Percentiles rank a stretch among this genome's conserved stretches.
phyloP scores from a whole-genome alignment of 768 basidiomycete species.

The Cystobasidium tubakii region DNA sequence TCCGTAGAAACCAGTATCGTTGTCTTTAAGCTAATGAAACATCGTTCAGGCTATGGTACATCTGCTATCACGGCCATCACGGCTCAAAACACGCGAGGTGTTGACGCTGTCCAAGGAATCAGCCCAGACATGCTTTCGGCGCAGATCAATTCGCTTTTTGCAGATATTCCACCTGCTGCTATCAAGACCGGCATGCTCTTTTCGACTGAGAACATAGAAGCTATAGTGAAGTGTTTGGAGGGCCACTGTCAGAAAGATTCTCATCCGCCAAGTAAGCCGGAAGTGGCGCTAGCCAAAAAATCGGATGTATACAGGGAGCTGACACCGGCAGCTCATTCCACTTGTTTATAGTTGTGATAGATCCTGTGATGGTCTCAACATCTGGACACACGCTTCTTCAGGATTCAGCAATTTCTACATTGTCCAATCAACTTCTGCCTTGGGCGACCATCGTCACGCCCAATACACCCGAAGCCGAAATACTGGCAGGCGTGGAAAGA shows the following conservation, averaged over 20 bases:
- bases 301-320: not conserved
- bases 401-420: slow-evolving; percentile 58
- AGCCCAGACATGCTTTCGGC: slow-evolving; percentile 66
- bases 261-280: slow-evolving; percentile 47
- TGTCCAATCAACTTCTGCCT: slow-evolving; percentile 65
- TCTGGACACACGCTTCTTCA: slow-evolving; percentile 74
- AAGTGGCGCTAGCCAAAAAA: not conserved
- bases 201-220: slow-evolving; percentile 56
- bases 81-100: slow-evolving; percentile 83
- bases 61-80: slow-evolving; percentile 79
- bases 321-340: not conserved
- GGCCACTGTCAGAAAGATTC: slow-evolving; percentile 48
- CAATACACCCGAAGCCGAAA: slow-evolving; percentile 72
- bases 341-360: slow-evolving; percentile 60
- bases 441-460: slow-evolving; percentile 71
- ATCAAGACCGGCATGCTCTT: slow-evolving; percentile 90
- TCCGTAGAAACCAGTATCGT: not conserved
- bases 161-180: slow-evolving; percentile 64
- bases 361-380: slow-evolving; percentile 87
- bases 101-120: slow-evolving; percentile 64
- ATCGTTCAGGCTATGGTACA: not conserved
- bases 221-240: slow-evolving; percentile 57
- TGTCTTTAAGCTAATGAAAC: not conserved
- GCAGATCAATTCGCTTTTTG: slow-evolving; percentile 67
- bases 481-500: slow-evolving; percentile 55